These are phyloP conservation scores for Durusdinium trenchii DNA, from an alignment of 73 alveolate species.

Conservation along the genomic window DNA sequence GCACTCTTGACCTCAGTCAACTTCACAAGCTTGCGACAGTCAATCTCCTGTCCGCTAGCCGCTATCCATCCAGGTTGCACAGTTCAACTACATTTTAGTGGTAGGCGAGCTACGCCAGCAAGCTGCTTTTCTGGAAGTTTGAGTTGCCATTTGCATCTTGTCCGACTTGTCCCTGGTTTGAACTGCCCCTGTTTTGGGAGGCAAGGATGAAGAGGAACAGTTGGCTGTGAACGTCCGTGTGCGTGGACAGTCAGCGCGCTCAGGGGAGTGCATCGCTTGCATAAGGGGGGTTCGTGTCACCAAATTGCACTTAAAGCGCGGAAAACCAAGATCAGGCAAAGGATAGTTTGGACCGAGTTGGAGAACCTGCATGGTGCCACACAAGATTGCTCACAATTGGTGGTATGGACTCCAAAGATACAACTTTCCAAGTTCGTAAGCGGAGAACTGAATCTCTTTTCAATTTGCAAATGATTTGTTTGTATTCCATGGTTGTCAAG, in stretches of 20 bases:
- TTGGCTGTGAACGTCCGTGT: conserved; percentile 88
- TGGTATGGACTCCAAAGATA: background rate
- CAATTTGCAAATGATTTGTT: no score
- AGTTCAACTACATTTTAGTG: conserved; percentile 79
- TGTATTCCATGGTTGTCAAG: background rate
- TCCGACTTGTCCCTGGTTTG: background rate
- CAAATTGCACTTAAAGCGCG: no score
- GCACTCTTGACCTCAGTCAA: background rate
- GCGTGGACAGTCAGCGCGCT: conserved; percentile 23
- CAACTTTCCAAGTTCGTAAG: background rate
- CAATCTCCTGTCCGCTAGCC: no score
- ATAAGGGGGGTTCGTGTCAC: no score
- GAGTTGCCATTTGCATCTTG: background rate
- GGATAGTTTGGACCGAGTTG: no score
- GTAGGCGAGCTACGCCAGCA: background rate
- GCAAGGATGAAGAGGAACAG: conserved; percentile 59
- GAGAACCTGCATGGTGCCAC: no score
- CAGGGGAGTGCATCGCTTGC: no score
- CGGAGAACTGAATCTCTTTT: background rate
- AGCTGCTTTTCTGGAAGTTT: background rate
- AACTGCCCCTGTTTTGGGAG: background rate
- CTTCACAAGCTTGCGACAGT: no score
- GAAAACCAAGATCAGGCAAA: no score
- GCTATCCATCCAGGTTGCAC: conserved; percentile 45
- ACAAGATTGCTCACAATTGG: no score